Evolutionary conservation across 768 basidiomycete genomes (phyloP).

Genomic region (Inosperma sp.): DNA sequence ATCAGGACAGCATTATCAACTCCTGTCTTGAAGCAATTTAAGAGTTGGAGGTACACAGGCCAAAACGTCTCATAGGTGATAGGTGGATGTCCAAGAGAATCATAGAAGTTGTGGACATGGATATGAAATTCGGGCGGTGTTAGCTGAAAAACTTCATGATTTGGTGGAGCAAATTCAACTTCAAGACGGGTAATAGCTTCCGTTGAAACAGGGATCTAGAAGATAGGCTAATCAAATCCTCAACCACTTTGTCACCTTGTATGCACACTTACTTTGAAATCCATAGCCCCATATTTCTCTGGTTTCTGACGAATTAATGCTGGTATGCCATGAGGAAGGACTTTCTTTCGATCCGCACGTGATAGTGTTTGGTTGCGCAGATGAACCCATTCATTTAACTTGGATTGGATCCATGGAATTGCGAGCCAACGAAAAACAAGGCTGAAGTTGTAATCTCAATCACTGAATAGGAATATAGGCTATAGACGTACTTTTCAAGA

Average conservation of each 20-base stretch:
- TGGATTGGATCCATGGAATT: constrained; percentile 39
- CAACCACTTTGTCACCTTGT: too few relatives aligned
- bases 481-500: constrained; percentile 16
- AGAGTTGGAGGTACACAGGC: constrained; percentile 8
- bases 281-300: constrained; percentile 20
- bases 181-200: constrained; percentile 20
- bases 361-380: constrained; percentile 20
- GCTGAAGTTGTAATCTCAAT: constrained; percentile 17
- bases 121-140: constrained; percentile 28
- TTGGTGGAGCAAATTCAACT: constrained; percentile 26
- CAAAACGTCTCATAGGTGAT: constrained; percentile 23
- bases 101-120: constrained; percentile 18
- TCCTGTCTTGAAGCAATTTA: background rate
- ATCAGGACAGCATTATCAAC: background rate
- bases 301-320: constrained; percentile 28
- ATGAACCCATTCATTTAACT: constrained; percentile 29
- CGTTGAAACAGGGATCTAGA: constrained; percentile 19
- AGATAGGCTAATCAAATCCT: too few relatives aligned
- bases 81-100: constrained; percentile 20
- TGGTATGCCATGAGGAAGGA: constrained; percentile 38
- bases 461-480: background rate
- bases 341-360: constrained; percentile 30
- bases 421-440: constrained; percentile 38
- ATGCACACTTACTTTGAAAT: constrained; percentile 32
- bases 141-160: constrained; percentile 33